Percentiles rank a stretch among this genome's conserved stretches.
These are phyloP conservation scores for Lipomyces kockii DNA, from an alignment of 805 yeast species.

Conservation along the genomic window DNA sequence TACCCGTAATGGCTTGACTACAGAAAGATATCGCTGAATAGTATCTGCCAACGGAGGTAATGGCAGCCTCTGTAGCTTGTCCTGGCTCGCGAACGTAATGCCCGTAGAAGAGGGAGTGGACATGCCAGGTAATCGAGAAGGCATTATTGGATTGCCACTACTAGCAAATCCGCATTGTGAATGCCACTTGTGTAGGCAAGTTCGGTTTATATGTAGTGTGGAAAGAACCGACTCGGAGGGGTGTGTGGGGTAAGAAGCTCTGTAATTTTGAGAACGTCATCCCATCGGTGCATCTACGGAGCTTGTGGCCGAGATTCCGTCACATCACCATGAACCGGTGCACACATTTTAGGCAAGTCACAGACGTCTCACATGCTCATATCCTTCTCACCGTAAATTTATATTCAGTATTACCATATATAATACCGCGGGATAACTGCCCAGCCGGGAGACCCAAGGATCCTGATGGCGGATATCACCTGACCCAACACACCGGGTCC, in stretches of 20 bases:
- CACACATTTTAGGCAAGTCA: background rate
- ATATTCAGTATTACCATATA: too few relatives aligned
- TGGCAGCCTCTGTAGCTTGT: constrained; percentile 67
- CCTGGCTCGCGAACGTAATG: constrained; percentile 64
- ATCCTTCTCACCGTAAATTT: background rate
- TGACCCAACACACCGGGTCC: background rate
- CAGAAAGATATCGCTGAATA: constrained; percentile 65
- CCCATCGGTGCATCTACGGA: background rate
- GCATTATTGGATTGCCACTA: background rate
- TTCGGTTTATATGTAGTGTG: background rate
- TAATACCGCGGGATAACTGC: too few relatives aligned
- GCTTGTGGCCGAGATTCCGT: background rate
- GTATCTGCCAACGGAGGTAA: constrained; percentile 77
- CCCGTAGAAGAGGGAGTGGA: constrained; percentile 27
- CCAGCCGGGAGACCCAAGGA: too few relatives aligned
- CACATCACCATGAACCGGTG: background rate
- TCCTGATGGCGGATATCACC: background rate
- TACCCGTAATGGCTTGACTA: constrained; percentile 73
- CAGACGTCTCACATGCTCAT: background rate
- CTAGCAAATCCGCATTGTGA: background rate
- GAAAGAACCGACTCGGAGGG: background rate
- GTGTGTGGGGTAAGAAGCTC: background rate
- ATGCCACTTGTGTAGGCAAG: background rate
- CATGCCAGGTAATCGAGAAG: constrained; percentile 1
- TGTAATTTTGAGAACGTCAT: background rate